A percentile compares a stretch with the other conserved stretches of the same genome.
These are phyloP conservation scores for Talaromyces sp. DNA, from an alignment of 2,329 filamentous ascomycete genomes.

Conservation along the genomic window DNA sequence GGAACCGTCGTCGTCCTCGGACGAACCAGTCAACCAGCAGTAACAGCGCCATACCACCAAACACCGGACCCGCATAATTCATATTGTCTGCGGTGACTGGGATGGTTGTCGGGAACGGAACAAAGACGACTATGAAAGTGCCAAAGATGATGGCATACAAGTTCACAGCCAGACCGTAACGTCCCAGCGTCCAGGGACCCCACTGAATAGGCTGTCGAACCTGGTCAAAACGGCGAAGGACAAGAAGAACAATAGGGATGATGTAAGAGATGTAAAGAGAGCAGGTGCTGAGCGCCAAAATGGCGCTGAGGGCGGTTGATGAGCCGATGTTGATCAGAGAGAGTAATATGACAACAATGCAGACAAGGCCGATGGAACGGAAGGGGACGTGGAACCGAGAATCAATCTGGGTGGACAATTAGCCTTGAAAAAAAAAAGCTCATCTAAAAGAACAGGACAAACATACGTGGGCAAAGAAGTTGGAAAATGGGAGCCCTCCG, in stretches of 20 bases:
- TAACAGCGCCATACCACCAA: constrained; percentile 18
- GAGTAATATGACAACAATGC: constrained; percentile 28
- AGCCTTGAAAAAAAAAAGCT: not conserved
- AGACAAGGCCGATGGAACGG: constrained; percentile 33
- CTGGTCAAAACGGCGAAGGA: constrained; percentile 27
- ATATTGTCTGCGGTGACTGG: constrained; percentile 34
- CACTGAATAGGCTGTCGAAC: constrained; percentile 16
- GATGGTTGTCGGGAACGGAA: constrained; percentile 22
- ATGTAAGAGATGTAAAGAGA: constrained; percentile 38
- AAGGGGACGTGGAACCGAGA: constrained; percentile 28
- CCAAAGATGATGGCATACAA: constrained; percentile 32
- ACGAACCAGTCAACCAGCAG: constrained; percentile 11
- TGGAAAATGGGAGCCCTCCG: constrained; percentile 37
- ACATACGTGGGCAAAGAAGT: constrained; percentile 22
- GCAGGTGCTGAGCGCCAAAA: constrained; percentile 35
- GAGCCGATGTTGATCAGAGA: constrained; percentile 38
- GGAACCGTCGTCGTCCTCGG: constrained; percentile 7
- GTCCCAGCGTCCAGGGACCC: constrained; percentile 22
- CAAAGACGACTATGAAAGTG: constrained; percentile 25
- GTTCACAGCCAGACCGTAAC: constrained; percentile 22
- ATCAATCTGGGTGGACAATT: constrained; percentile 14
- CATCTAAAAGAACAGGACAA: not conserved
- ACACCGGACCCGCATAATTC: constrained; percentile 36
- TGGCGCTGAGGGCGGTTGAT: constrained; percentile 35
- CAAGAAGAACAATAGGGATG: constrained; percentile 33